A percentile compares a stretch with the other conserved stretches of the same genome.
Evolutionary conservation across 768 basidiomycete species (phyloP).

Genomic region (Phallus indusiatus): DNA sequence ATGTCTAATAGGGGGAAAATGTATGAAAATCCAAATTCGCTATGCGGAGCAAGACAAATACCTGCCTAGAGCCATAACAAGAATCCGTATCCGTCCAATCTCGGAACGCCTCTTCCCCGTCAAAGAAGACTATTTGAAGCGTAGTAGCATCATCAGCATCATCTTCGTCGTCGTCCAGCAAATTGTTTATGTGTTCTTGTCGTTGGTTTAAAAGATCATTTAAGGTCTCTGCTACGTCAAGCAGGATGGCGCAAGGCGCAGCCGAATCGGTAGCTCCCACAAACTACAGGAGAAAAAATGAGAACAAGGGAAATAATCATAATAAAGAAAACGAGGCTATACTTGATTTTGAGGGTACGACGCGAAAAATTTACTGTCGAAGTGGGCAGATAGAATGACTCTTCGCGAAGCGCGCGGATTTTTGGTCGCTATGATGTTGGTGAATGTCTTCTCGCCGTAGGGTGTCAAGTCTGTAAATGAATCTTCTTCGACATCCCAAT

Average conservation of each 20-base stretch:
- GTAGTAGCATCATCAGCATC: conserved; percentile 69
- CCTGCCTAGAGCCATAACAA: conserved; percentile 88
- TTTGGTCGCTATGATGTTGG: conserved; percentile 92
- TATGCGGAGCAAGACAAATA: not conserved
- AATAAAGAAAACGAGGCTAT: conserved; percentile 13
- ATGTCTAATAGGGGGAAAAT: conserved; percentile 46
- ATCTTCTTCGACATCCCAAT: conserved; percentile 88
- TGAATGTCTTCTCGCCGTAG: conserved; percentile 67
- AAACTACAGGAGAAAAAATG: conserved; percentile 46
- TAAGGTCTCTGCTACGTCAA: conserved; percentile 82
- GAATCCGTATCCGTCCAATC: conserved; percentile 86
- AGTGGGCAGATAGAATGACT: conserved; percentile 85
- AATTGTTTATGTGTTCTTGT: conserved; percentile 40
- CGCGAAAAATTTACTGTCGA: conserved; percentile 84
- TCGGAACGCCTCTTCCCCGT: conserved; percentile 94
- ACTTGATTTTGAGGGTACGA: conserved; percentile 68
- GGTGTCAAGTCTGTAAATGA: conserved; percentile 74
- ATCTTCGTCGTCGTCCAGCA: conserved; percentile 53
- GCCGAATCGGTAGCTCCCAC: conserved; percentile 97
- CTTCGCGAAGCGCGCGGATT: conserved; percentile 76
- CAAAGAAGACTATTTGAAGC: conserved; percentile 88
- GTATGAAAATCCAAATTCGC: not conserved
- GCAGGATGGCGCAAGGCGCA: conserved; percentile 87
- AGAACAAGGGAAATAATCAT: not conserved
- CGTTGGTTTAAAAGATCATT: conserved; percentile 61